Conservation (phyloP, 306 rosid species). For the Canavalia gladiata region DNA sequence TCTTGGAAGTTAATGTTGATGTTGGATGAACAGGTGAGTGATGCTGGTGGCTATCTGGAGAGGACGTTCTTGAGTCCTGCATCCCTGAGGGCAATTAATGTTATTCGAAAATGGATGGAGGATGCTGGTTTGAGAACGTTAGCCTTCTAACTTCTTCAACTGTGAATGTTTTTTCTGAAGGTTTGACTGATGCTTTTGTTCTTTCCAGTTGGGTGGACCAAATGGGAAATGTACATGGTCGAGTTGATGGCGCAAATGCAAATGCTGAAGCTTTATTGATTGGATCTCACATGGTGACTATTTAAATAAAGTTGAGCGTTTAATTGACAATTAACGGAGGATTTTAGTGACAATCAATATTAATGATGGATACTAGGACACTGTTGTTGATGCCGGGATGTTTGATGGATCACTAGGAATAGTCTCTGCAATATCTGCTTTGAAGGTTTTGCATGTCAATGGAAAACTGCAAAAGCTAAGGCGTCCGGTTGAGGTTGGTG, state of each 20-base stretch:
- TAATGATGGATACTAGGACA: constrained; percentile 67
- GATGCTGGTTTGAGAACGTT: constrained; percentile 97
- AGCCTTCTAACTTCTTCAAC: constrained; percentile 58
- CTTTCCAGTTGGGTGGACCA: constrained; percentile 86
- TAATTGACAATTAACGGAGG: constrained; percentile 20
- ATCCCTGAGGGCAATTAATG: constrained; percentile 68
- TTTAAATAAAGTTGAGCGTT: constrained; percentile 25
- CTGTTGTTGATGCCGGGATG: constrained; percentile 94
- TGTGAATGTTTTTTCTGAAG: constrained; percentile 34
- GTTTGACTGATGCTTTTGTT: constrained; percentile 54
- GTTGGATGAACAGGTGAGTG: constrained; percentile 74
- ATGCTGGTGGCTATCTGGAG: constrained; percentile 79
- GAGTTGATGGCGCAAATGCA: constrained; percentile 81
- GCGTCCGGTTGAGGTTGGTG: constrained; percentile 87
- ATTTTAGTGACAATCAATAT: constrained; percentile 9
- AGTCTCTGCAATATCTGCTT: constrained; percentile 81
- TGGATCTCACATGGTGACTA: constrained; percentile 89
- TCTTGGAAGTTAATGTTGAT: constrained; percentile 47
- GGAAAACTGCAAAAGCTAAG: constrained; percentile 68
- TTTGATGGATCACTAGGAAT: constrained; percentile 94
- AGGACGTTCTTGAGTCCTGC: constrained; percentile 96
- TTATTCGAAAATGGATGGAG: constrained; percentile 87
- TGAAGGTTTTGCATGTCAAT: constrained; percentile 71
- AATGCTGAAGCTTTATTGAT: constrained; percentile 75
- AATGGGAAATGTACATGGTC: constrained; percentile 90